Evolutionary conservation across 2,329 filamentous ascomycete genomes (phyloP).

Genomic region (Botrytis galanthina): DNA sequence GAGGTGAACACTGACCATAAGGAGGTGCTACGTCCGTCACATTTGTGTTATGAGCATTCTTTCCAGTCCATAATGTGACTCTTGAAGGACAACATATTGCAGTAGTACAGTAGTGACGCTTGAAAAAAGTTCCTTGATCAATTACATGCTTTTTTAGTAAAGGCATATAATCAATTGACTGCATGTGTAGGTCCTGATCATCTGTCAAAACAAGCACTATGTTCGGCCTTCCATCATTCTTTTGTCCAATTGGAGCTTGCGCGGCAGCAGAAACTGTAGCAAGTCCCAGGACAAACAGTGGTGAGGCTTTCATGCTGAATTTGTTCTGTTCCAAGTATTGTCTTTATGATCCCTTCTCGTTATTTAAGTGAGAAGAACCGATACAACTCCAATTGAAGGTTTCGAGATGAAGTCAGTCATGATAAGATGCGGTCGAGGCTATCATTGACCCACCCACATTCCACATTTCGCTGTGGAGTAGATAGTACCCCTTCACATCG

Average conservation of each 20-base stretch:
- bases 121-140: constrained; percentile 55
- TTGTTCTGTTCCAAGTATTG: too few species aligned
- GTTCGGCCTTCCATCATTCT: constrained; percentile 44
- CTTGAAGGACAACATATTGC: constrained; percentile 61
- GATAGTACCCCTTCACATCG: background rate
- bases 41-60: constrained; percentile 62
- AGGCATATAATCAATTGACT: constrained; percentile 58
- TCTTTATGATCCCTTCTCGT: background rate
- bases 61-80: constrained; percentile 60
- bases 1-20: constrained; percentile 44
- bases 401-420: background rate
- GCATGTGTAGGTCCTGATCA: constrained; percentile 61
- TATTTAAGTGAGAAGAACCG: background rate
- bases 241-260: constrained; percentile 22
- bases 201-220: constrained; percentile 64
- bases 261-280: constrained; percentile 22
- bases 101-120: constrained; percentile 59
- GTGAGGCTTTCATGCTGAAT: constrained; percentile 10
- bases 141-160: constrained; percentile 53
- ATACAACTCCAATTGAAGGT: background rate
- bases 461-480: background rate
- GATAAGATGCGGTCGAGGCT: background rate
- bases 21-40: constrained; percentile 51
- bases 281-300: constrained; percentile 19
- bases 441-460: background rate